phyloP scores from a whole-genome alignment of 2,329 filamentous ascomycete species.

The Fusarium bulbicola region DNA sequence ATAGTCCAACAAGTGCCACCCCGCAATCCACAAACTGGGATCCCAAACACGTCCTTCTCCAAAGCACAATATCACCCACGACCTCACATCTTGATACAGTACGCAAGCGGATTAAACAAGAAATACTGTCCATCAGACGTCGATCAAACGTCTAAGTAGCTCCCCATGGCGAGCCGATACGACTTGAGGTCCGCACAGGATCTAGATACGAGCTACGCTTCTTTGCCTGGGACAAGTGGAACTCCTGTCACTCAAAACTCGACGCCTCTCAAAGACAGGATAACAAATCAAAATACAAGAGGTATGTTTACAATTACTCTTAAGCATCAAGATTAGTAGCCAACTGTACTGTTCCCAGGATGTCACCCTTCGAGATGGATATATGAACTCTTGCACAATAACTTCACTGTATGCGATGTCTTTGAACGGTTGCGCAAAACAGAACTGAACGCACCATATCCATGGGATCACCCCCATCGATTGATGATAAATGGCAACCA shows the following conservation, averaged over 20 bases:
- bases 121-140: background rate
- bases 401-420: constrained; percentile 49
- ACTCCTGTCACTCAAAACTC: constrained; percentile 45
- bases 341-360: constrained; percentile 38
- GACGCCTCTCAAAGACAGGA: constrained; percentile 46
- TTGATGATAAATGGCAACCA: constrained; percentile 54
- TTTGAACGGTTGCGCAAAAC: constrained; percentile 47
- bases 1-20: constrained; percentile 16
- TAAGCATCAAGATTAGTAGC: background rate
- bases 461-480: constrained; percentile 49
- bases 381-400: constrained; percentile 51
- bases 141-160: background rate
- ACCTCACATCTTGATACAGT: background rate
- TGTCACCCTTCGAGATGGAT: constrained; percentile 54
- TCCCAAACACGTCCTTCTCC: constrained; percentile 7
- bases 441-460: constrained; percentile 43
- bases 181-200: constrained; percentile 43
- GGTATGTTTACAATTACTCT: constrained; percentile 36
- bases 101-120: background rate
- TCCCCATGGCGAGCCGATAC: constrained; percentile 43
- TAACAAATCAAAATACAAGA: constrained; percentile 39
- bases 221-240: constrained; percentile 46
- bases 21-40: constrained; percentile 18
- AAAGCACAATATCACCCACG: constrained; percentile 4
- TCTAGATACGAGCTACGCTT: constrained; percentile 43